phyloP scores from a whole-genome alignment of 805 yeast species.

The Saccharomyces eubayanus region DNA sequence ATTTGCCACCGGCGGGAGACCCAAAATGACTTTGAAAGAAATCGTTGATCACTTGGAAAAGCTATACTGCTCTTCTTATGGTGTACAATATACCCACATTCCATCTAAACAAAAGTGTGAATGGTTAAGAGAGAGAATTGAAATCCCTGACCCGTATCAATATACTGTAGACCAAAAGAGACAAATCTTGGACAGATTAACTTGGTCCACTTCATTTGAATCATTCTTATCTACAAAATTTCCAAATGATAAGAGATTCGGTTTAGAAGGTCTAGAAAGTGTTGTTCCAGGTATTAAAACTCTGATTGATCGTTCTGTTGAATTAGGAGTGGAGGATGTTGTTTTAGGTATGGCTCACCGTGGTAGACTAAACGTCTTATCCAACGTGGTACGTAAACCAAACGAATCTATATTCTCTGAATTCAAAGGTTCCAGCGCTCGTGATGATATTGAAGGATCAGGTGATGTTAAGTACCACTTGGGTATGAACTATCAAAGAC shows the following conservation, averaged over 20 bases:
- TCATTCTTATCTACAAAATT: conserved; percentile 86
- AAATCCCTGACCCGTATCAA: conserved; percentile 80
- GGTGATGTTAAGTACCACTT: conserved; percentile 99
- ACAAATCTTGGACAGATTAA: conserved; percentile 89
- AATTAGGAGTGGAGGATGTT: conserved; percentile 86
- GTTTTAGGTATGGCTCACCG: conserved; percentile 99
- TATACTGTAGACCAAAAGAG: conserved; percentile 85
- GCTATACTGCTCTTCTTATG: conserved; percentile 81
- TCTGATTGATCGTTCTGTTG: conserved; percentile 86
- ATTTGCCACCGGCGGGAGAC: conserved; percentile 57
- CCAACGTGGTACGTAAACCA: conserved; percentile 97
- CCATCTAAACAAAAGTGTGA: conserved; percentile 94
- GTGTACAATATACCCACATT: conserved; percentile 93
- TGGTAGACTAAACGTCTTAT: conserved; percentile 95
- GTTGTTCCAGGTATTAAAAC: conserved; percentile 96
- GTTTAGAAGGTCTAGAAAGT: conserved; percentile 97
- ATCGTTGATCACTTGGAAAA: conserved; percentile 70
- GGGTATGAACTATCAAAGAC: conserved; percentile 98
- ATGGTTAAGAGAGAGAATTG: conserved; percentile 96
- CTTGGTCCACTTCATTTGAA: conserved; percentile 95
- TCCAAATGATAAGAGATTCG: conserved; percentile 98
- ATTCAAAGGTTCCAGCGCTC: conserved; percentile 75
- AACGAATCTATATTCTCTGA: conserved; percentile 96
- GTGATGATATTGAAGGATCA: conserved; percentile 76
- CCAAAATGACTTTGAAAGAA: conserved; percentile 65